A percentile compares a stretch with the other conserved stretches of the same genome.
phyloP scores from a whole-genome alignment of 2,329 filamentous ascomycete genomes.

The Plectosphaerella sp. region DNA sequence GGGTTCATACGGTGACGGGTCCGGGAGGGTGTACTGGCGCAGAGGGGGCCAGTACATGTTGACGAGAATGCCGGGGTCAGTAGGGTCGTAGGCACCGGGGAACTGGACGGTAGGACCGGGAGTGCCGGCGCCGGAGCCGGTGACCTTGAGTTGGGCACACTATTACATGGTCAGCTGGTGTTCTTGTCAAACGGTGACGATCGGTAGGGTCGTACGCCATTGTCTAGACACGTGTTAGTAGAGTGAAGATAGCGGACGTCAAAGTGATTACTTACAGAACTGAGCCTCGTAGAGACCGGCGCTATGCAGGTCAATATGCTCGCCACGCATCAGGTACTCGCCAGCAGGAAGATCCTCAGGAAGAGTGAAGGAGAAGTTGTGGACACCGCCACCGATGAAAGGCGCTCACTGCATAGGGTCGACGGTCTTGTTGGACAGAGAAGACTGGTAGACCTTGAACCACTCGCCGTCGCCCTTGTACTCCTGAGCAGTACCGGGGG shows the following conservation, averaged over 20 bases:
- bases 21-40: constrained; percentile 23
- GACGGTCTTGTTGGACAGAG: neutral
- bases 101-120: constrained; percentile 28
- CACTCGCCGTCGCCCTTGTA: constrained; percentile 32
- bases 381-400: neutral
- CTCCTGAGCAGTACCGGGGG: constrained; percentile 24
- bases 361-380: constrained; percentile 24
- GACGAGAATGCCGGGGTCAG: constrained; percentile 24
- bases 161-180: neutral
- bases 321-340: constrained; percentile 28
- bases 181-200: neutral
- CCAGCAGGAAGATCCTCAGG: constrained; percentile 20
- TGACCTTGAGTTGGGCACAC: constrained; percentile 34
- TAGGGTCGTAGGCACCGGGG: constrained; percentile 28
- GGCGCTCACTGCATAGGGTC: neutral
- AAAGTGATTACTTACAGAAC: constrained; percentile 18
- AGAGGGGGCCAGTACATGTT: constrained; percentile 26
- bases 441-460: constrained; percentile 27
- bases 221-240: too few species aligned
- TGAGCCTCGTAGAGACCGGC: constrained; percentile 25
- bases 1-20: constrained; percentile 12
- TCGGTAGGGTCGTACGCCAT: neutral
- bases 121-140: constrained; percentile 28
- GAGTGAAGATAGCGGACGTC: constrained; percentile 12
- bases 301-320: constrained; percentile 29